Evolutionary conservation across 2,329 filamentous ascomycete genomes (phyloP), one percentile per base, ranked within the genome.

Genomic region (Calonectria honghensis): DNA sequence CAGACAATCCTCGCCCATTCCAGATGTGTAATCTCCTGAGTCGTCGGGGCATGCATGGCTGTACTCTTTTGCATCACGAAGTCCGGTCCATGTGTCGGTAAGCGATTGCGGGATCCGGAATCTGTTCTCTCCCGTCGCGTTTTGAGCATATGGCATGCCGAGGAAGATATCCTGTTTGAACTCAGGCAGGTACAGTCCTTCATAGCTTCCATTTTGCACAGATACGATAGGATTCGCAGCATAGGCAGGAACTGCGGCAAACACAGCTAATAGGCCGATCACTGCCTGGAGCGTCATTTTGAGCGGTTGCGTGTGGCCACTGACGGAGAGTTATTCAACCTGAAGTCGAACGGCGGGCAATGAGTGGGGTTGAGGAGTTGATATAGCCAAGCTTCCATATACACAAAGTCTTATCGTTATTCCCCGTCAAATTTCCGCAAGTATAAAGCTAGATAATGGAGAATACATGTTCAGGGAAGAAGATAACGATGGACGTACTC

Each of bases 1-100:
- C 9, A 84, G 77, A 64, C 82, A 84, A 68, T 83, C 81, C 64
- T 84, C 81, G 11, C 41, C 27, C 61, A 65, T 65, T 20, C 39
- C 39, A 18, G 39, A 65, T 14, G 41, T 9, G 9, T 29, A 48
- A 5, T 3, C 27, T 24, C 29, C 41, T 0, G 39, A n/a, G 27
- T 50, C 18, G 20, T 50, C 61, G 13, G 61, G 61, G n/a, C 61
- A 65, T n/a, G 61, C 41, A 32, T 16, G 41, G 27, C 61, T 29
- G 6, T 48, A 65, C 27, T 50, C 41, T 10, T 45, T 65, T n/a
- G 61, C 61, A 27, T 65, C 29, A 3, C 61, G 61, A 24, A 65
- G 9, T 16, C 41, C 61, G 3, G 18, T 48, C 39, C 39, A 65
- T 6, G 16, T 50, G 29, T 24, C 20, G 13, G 27, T 50, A 3